Percentiles rank a stretch among this genome's conserved stretches.
These are phyloP conservation scores for Pseudonitzschia pungens DNA, from an alignment of 108 stramenopile species.

Conservation along the genomic window DNA sequence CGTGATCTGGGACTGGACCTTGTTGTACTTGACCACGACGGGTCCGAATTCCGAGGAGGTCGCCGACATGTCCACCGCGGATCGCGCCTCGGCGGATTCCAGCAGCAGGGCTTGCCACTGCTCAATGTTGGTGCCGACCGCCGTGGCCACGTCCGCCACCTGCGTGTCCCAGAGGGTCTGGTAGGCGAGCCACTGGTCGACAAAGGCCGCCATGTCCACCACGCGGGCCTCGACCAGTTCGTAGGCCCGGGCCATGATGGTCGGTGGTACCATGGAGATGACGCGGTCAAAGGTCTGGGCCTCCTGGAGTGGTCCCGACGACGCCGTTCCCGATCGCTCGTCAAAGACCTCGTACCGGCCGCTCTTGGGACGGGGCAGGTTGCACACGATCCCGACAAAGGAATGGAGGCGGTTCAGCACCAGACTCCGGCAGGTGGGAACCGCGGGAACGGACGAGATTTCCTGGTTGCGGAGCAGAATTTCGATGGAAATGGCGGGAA, in stretches of 20 bases:
- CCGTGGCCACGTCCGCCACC: constrained; percentile 74
- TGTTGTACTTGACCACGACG: constrained; percentile 83
- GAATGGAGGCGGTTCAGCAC: constrained; percentile 81
- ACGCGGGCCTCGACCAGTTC: constrained; percentile 69
- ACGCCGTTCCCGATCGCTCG: constrained; percentile 24
- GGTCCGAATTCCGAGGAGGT: constrained; percentile 87
- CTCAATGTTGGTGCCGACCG: constrained; percentile 81
- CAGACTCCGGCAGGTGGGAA: constrained; percentile 62
- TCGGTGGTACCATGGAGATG: constrained; percentile 48
- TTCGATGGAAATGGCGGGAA: constrained; percentile 67
- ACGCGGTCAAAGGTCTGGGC: constrained; percentile 56
- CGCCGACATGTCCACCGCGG: constrained; percentile 82
- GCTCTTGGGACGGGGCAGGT: constrained; percentile 80
- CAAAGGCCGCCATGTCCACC: constrained; percentile 62
- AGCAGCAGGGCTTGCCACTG: constrained; percentile 85
- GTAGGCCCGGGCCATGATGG: constrained; percentile 64
- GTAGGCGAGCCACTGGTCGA: constrained; percentile 91
- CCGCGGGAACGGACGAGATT: constrained; percentile 75
- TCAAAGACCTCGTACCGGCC: constrained; percentile 91
- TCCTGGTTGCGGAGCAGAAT: constrained; percentile 82
- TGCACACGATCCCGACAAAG: constrained; percentile 80
- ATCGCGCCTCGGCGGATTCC: constrained; percentile 84
- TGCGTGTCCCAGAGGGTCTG: constrained; percentile 95
- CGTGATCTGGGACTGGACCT: constrained; percentile 92
- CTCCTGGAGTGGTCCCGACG: neutral